These are phyloP conservation scores for Gentiana dahurica DNA, from an alignment of 257 asterid species.

Conservation along the genomic window DNA sequence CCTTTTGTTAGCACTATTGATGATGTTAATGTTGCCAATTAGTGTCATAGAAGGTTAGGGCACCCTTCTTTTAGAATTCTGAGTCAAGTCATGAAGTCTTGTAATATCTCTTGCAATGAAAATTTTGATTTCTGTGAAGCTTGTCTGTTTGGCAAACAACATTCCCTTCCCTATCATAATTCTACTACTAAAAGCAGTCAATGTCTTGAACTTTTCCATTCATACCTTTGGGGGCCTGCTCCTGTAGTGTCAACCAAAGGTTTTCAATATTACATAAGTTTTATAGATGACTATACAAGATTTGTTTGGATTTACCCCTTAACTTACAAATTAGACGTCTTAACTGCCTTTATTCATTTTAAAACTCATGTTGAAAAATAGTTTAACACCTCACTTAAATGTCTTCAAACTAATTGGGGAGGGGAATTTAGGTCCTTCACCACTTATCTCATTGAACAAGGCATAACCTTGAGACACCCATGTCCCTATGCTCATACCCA, in stretches of 20 bases:
- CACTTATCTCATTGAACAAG: background rate
- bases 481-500: background rate
- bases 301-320: background rate
- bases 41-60: background rate
- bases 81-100: background rate
- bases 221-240: no score
- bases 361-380: background rate
- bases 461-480: background rate
- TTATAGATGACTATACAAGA: background rate
- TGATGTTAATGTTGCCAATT: background rate
- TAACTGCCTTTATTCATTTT: background rate
- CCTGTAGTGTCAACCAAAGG: no score
- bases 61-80: background rate
- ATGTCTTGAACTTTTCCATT: background rate
- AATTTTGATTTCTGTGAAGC: background rate
- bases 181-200: background rate
- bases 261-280: no score
- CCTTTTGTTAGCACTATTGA: background rate
- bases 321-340: background rate
- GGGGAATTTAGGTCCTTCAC: background rate
- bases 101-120: background rate
- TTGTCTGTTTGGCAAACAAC: background rate
- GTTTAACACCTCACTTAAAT: background rate
- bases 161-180: background rate
- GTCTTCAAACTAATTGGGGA: background rate